These are phyloP conservation scores for Cladophialophora yegresii DNA, from an alignment of 2,329 filamentous ascomycete species.

Conservation along the genomic window DNA sequence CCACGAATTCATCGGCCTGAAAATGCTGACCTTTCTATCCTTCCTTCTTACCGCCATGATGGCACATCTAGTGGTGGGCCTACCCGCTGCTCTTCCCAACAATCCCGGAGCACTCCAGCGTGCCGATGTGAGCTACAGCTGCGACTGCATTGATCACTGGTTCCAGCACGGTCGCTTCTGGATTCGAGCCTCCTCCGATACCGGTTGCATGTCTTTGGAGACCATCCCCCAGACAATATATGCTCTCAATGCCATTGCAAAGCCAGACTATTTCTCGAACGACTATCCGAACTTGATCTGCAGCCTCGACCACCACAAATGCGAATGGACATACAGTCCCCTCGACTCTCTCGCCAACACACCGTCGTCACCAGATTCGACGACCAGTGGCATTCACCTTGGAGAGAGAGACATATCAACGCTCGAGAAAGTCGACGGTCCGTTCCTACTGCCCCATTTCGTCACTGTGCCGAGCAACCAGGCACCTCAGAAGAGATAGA, in stretches of 20 bases:
- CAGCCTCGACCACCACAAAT: conserved; percentile 9
- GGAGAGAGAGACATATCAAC: neutral
- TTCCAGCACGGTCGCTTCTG: conserved; percentile 17
- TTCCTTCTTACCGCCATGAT: neutral
- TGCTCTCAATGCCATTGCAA: conserved; percentile 21
- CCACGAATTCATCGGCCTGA: neutral
- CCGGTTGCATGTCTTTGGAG: conserved; percentile 23
- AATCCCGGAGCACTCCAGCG: neutral
- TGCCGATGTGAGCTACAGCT: conserved; percentile 13
- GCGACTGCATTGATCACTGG: conserved; percentile 23
- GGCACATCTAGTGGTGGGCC: neutral
- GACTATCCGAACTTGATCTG: conserved; percentile 19
- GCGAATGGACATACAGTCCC: conserved; percentile 24
- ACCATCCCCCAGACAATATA: conserved; percentile 12
- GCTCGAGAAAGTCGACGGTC: neutral
- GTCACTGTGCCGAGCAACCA: neutral
- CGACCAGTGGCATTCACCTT: neutral
- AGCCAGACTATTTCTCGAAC: conserved; percentile 14
- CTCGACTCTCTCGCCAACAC: conserved; percentile 2
- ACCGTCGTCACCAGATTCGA: conserved; percentile 2
- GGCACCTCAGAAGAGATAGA: neutral
- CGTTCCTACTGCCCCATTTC: neutral
- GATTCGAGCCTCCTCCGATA: conserved; percentile 20
- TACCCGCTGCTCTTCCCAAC: neutral
- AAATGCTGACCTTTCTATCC: neutral